Conservation (phyloP, 2,329 filamentous ascomycete genomes). For the Phialocephala sp. region DNA sequence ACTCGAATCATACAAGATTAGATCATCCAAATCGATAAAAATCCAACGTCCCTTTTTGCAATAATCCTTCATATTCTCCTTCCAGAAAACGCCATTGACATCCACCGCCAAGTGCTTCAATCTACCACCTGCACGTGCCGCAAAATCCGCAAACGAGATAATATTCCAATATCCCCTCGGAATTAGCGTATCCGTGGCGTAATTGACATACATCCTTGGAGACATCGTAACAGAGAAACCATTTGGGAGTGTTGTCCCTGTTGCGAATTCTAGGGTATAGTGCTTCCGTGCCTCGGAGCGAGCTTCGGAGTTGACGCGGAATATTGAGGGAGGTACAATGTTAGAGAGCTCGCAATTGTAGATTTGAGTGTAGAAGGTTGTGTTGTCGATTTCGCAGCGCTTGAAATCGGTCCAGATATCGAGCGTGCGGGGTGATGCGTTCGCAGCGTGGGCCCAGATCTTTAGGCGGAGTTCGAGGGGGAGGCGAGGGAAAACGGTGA, state of each 20-base stretch:
- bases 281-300: slow-evolving; percentile 18
- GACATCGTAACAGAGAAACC: neutral
- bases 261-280: slow-evolving; percentile 21
- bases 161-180: slow-evolving; percentile 29
- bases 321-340: slow-evolving; percentile 5
- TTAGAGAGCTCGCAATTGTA: slow-evolving; percentile 18
- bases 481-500: slow-evolving; percentile 27
- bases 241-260: neutral
- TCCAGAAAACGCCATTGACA: slow-evolving; percentile 24
- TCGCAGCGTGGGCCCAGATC: slow-evolving; percentile 25
- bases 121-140: neutral
- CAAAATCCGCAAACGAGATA: slow-evolving; percentile 20
- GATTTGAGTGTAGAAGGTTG: slow-evolving; percentile 22
- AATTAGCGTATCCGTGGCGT: slow-evolving; percentile 19
- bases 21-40: slow-evolving; percentile 18
- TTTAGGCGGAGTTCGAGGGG: slow-evolving; percentile 30
- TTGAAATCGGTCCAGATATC: slow-evolving; percentile 29
- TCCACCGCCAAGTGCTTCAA: slow-evolving; percentile 23
- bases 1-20: slow-evolving; percentile 17
- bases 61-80: slow-evolving; percentile 21
- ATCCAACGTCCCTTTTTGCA: slow-evolving; percentile 13
- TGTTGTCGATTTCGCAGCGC: slow-evolving; percentile 11
- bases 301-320: slow-evolving; percentile 15
- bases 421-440: slow-evolving; percentile 19
- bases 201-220: slow-evolving; percentile 23